Percentiles rank a stretch among this genome's conserved stretches.
Evolutionary conservation across 2,329 filamentous ascomycete genomes (phyloP).

Genomic region (Fusarium nurragi): DNA sequence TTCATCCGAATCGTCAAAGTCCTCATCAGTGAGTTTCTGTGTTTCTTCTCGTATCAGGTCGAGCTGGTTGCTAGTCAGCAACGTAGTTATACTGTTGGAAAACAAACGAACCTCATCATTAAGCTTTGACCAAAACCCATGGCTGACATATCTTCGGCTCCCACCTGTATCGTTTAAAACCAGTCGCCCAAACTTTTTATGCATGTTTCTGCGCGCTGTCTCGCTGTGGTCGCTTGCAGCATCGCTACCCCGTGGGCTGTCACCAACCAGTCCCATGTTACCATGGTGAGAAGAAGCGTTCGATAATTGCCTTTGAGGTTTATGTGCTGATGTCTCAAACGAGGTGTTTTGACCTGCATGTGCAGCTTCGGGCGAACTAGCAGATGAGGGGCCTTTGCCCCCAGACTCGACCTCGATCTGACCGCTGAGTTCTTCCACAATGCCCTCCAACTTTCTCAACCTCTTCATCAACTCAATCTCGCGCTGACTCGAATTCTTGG

Average conservation of each 20-base stretch:
- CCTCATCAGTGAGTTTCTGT: slow-evolving; percentile 56
- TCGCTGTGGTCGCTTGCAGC: slow-evolving; percentile 50
- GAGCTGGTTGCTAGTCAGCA: slow-evolving; percentile 42
- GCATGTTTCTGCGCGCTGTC: slow-evolving; percentile 40
- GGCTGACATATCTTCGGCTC: slow-evolving; percentile 78
- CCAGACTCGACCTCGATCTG: slow-evolving; percentile 66
- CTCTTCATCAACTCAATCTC: slow-evolving; percentile 77
- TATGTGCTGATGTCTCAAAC: slow-evolving; percentile 24
- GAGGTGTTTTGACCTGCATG: slow-evolving; percentile 25
- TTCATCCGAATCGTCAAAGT: slow-evolving; percentile 67
- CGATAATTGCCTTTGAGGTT: slow-evolving; percentile 31
- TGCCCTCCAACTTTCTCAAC: slow-evolving; percentile 76
- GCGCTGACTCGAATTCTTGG: slow-evolving; percentile 68
- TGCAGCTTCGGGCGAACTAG: slow-evolving; percentile 46
- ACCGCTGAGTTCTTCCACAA: slow-evolving; percentile 75
- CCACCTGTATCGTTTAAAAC: slow-evolving; percentile 75
- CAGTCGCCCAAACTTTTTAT: slow-evolving; percentile 70
- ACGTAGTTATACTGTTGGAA: not conserved
- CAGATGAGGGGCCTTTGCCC: slow-evolving; percentile 45
- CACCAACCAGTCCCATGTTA: not conserved
- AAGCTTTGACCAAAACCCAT: slow-evolving; percentile 78
- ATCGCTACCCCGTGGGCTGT: slow-evolving; percentile 43
- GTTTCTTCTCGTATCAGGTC: slow-evolving; percentile 60
- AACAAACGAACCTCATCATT: slow-evolving; percentile 71
- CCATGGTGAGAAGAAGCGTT: slow-evolving; percentile 26